phyloP scores from a whole-genome alignment of 352 stramenopile genomes.

The Phytophthora fragariae region DNA sequence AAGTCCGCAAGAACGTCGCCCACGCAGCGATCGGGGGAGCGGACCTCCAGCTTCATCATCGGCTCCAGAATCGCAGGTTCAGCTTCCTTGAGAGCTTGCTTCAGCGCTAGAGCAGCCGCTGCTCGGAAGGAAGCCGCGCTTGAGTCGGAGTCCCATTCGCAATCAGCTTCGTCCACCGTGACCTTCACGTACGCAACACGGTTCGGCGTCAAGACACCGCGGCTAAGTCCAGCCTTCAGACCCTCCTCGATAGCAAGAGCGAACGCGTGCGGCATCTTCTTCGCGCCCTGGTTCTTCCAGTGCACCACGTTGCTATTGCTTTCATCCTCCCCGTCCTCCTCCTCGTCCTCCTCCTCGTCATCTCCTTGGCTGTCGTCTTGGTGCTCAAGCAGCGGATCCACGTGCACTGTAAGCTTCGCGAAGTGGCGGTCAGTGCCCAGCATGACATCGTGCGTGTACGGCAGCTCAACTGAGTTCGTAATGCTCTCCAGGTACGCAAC shows the following conservation, averaged over 20 bases:
- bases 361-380: slow-evolving; percentile 28
- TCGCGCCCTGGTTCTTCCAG: slow-evolving; percentile 55
- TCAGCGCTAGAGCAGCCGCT: slow-evolving; percentile 59
- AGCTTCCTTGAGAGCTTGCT: slow-evolving; percentile 63
- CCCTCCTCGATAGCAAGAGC: slow-evolving; percentile 74
- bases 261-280: slow-evolving; percentile 75
- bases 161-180: slow-evolving; percentile 63
- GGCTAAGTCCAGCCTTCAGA: slow-evolving; percentile 59
- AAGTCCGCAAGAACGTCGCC: slow-evolving; percentile 83
- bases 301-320: slow-evolving; percentile 66
- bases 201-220: slow-evolving; percentile 64
- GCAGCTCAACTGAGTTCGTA: slow-evolving; percentile 36
- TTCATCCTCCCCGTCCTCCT: slow-evolving; percentile 30
- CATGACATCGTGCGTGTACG: slow-evolving; percentile 72
- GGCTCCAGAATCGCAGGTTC: slow-evolving; percentile 73
- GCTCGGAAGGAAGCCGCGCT: slow-evolving; percentile 74
- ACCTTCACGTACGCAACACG: slow-evolving; percentile 76
- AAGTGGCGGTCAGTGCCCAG: slow-evolving; percentile 80
- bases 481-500: slow-evolving; percentile 94
- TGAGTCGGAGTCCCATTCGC: slow-evolving; percentile 70
- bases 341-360: slow-evolving; percentile 24
- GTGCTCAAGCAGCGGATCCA: slow-evolving; percentile 61
- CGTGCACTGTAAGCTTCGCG: slow-evolving; percentile 56
- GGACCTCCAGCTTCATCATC: slow-evolving; percentile 81
- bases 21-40: slow-evolving; percentile 64